Base-by-base conservation (phyloP, 1,139 yeast genomes). In the Zygosaccharomyces sapae region DNA sequence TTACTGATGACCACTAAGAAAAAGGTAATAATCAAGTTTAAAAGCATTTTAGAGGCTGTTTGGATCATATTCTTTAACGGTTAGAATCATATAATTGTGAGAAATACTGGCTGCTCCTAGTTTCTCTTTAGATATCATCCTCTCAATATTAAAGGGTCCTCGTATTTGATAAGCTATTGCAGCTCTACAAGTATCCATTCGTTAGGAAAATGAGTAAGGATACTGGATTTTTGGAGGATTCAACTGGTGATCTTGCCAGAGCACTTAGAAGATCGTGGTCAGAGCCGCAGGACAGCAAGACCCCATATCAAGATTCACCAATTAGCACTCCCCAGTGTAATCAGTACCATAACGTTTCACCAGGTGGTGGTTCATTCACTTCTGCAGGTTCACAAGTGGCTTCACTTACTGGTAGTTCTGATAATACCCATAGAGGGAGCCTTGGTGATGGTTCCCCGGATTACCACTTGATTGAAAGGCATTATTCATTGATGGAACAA, bases 201-300 rank as follows among this genome's bases (percentile, higher is more conserved):
- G n/a, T 12, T 27, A 12, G 31, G 12, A 27, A 27, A 10, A 41
- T 33, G 19, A 44, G 18, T 24, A 25, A 40, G 42, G 42, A 41
- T n/a, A 27, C 6, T 6, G 35, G 33, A 9, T n/a, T 38, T 27
- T 41, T 48, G 7, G 57, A 52, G 9, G 48, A 46, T 13, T 43
- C 52, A 8, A 49, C 45, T 5, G 48, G 51, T 3, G 67, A 61
- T 24, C 45, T 64, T 33, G 68, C 61, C 2, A 59, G 57, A 34
- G 66, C 67, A 7, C 55, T 65, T 24, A 55, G 63, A 41, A 63
- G 60, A 37, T 63, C 68, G 18, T 62, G 67, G 66, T 57, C 64
- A 9, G 64, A 62, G 41, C 51, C 63, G 18, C 61, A 58, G 41
- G 51, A 47, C 2, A 48, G 51, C 38, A 30, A 41, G 43, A 10